These are phyloP conservation scores for Termitomyces titanicus DNA, from an alignment of 768 basidiomycete species.

Conservation along the genomic window DNA sequence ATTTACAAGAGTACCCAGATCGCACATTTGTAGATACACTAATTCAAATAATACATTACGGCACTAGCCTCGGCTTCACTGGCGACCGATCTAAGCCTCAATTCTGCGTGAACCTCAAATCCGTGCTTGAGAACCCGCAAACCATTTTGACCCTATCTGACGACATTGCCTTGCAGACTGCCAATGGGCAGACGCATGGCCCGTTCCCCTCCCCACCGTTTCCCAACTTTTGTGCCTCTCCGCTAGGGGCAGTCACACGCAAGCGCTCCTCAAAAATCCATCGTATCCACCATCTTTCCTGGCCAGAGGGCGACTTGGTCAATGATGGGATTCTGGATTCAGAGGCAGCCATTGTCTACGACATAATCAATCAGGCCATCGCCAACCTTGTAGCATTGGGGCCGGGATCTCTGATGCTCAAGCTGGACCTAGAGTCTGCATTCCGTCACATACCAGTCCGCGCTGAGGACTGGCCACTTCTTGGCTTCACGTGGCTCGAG, in stretches of 20 bases:
- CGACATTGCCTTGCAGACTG: neutral
- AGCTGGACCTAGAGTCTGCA: too few relatives aligned
- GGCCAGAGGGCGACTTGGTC: too few relatives aligned
- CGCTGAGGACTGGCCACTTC: neutral
- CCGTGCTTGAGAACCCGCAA: neutral
- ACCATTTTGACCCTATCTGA: fast-evolving
- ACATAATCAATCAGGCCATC: neutral
- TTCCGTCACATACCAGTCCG: neutral
- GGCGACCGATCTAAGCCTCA: neutral
- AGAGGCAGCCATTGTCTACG: too few relatives aligned
- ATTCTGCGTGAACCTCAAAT: neutral
- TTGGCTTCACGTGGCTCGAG: too few relatives aligned
- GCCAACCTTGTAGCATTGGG: neutral
- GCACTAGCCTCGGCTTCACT: neutral
- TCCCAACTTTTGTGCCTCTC: too few relatives aligned
- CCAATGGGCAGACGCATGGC: neutral
- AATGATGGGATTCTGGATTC: too few relatives aligned
- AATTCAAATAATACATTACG: neutral
- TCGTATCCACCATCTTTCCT: too few relatives aligned
- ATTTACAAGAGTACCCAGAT: too few relatives aligned
- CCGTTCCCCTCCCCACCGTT: neutral
- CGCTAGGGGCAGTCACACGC: too few relatives aligned
- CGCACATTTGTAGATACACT: too few relatives aligned
- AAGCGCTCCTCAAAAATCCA: too few relatives aligned
- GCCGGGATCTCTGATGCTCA: too few relatives aligned